A percentile compares a stretch with the other conserved stretches of the same genome.
phyloP scores from a whole-genome alignment of 2,329 filamentous ascomycete genomes.

The Arthroderma sp. region DNA sequence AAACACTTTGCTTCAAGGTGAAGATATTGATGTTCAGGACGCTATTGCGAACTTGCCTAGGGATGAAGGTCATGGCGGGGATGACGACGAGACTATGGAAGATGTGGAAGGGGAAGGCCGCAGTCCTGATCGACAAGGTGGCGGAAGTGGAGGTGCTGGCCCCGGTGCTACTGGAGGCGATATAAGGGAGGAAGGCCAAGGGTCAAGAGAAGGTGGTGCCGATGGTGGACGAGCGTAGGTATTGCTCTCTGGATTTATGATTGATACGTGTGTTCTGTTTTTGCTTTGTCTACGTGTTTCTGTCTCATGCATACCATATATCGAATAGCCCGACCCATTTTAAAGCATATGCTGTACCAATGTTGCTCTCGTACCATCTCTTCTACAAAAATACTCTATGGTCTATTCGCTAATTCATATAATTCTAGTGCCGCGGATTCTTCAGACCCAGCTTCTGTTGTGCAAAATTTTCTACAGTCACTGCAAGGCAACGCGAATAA shows the following conservation, averaged over 20 bases:
- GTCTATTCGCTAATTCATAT: neutral
- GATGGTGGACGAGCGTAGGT: slow-evolving; percentile 99
- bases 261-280: slow-evolving; percentile 2
- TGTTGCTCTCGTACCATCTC: neutral
- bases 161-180: slow-evolving; percentile 82
- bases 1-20: slow-evolving; percentile 69
- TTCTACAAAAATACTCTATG: neutral
- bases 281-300: neutral
- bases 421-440: slow-evolving; percentile 44
- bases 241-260: slow-evolving; percentile 25
- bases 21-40: slow-evolving; percentile 64
- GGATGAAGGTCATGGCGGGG: slow-evolving; percentile 36
- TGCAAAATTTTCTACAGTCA: slow-evolving; percentile 80
- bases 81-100: slow-evolving; percentile 66
- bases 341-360: neutral
- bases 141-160: slow-evolving; percentile 67
- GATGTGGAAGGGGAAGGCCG: slow-evolving; percentile 54
- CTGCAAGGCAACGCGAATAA: slow-evolving; percentile 40
- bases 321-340: neutral
- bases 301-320: neutral
- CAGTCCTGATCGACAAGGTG: slow-evolving; percentile 40
- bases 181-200: slow-evolving; percentile 76
- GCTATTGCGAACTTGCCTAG: slow-evolving; percentile 56
- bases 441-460: slow-evolving; percentile 60
- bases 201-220: slow-evolving; percentile 78